Conservation (phyloP, 192 early-diverging fungal species). For the Coemansia sp. region DNA sequence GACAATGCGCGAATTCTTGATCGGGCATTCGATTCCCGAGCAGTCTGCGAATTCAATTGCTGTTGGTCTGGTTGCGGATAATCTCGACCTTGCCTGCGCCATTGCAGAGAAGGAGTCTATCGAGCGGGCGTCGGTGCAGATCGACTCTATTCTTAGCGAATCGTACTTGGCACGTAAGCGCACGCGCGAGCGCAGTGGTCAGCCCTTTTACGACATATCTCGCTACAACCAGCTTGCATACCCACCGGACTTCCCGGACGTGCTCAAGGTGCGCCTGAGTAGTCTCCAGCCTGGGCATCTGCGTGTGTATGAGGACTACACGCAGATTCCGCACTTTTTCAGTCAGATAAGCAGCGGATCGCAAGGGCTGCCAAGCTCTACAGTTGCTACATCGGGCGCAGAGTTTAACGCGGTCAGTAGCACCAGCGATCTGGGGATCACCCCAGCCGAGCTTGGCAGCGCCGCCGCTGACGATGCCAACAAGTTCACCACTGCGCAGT, state of each 20-base stretch:
- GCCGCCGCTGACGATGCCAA: slow-evolving; percentile 5
- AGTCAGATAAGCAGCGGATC: slow-evolving; percentile 48
- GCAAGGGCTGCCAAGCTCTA: slow-evolving; percentile 10
- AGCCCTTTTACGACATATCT: slow-evolving; percentile 88
- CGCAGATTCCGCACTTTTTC: slow-evolving; percentile 63
- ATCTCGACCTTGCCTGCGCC: slow-evolving; percentile 90
- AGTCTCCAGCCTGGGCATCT: slow-evolving; percentile 77
- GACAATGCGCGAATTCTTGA: slow-evolving; percentile 51
- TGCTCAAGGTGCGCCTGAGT: slow-evolving; percentile 78
- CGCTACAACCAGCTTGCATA: slow-evolving; percentile 76
- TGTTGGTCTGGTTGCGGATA: slow-evolving; percentile 82
- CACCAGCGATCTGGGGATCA: slow-evolving; percentile 7
- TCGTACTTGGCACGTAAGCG: slow-evolving; percentile 76
- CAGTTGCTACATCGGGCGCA: not conserved
- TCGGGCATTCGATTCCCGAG: slow-evolving; percentile 45
- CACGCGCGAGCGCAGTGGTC: slow-evolving; percentile 84
- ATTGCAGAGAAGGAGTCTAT: slow-evolving; percentile 95
- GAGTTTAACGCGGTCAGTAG: slow-evolving; percentile 1
- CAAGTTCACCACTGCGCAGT: slow-evolving; percentile 38
- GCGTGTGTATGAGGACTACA: slow-evolving; percentile 86
- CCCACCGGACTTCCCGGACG: slow-evolving; percentile 82
- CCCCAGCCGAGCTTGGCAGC: slow-evolving; percentile 7
- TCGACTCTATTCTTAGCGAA: slow-evolving; percentile 76
- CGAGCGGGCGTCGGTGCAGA: slow-evolving; percentile 92
- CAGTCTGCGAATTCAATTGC: slow-evolving; percentile 76